These are phyloP conservation scores for Tulasnella sp. DNA, from an alignment of 768 basidiomycete species.

Conservation along the genomic window DNA sequence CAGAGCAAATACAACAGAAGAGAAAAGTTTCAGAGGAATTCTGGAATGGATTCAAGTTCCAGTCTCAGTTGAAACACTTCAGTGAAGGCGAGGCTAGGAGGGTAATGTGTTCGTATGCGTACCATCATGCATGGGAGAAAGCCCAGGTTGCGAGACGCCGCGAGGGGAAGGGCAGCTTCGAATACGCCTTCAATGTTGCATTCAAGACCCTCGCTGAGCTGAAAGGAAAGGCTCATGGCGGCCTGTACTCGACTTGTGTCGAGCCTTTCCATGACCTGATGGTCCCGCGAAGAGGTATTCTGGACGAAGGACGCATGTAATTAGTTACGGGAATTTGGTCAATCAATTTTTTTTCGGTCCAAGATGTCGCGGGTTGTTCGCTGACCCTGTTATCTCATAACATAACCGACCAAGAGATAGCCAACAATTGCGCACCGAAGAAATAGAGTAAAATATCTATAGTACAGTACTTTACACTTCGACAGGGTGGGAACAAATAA, in stretches of 20 bases:
- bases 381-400: too few relatives aligned
- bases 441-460: too few relatives aligned
- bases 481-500: too few relatives aligned
- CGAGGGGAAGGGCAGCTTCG: background rate
- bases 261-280: background rate
- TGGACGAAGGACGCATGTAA: background rate
- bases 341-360: too few relatives aligned
- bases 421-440: too few relatives aligned
- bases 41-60: slow-evolving; percentile 35
- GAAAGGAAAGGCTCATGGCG: background rate
- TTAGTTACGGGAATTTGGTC: background rate
- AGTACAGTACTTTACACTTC: too few relatives aligned
- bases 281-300: background rate
- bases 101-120: slow-evolving; percentile 53
- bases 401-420: too few relatives aligned
- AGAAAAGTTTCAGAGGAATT: slow-evolving; percentile 49
- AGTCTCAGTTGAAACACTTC: slow-evolving; percentile 35
- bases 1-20: slow-evolving; percentile 44
- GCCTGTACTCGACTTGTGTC: background rate
- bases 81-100: slow-evolving; percentile 38
- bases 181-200: background rate
- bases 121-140: slow-evolving; percentile 41
- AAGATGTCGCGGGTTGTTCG: background rate
- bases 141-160: background rate
- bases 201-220: background rate